Evolutionary conservation across 208 protist genomes (phyloP).

Genomic region (Trypanosoma platydactyli): DNA sequence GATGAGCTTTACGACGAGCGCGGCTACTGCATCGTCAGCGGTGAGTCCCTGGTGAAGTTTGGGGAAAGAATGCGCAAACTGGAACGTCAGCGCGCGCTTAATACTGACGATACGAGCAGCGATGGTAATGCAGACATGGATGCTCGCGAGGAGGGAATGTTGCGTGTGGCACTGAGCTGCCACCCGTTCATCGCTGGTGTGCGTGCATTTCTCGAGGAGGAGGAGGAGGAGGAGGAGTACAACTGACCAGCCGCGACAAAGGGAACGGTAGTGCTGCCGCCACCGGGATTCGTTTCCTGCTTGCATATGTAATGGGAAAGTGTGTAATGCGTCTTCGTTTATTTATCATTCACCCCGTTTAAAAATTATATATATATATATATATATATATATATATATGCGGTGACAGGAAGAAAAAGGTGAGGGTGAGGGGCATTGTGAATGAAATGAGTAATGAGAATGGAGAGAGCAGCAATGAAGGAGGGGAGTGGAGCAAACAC

Average conservation of each 20-base stretch:
- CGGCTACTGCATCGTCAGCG: conserved; percentile 82
- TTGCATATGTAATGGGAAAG: too few relatives aligned
- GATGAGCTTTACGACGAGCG: conserved; percentile 67
- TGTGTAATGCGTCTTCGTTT: not conserved
- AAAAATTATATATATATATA: conserved; percentile 1
- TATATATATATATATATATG: not conserved
- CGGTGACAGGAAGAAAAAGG: not conserved
- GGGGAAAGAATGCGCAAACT: conserved; percentile 38
- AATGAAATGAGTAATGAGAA: conserved; percentile 2
- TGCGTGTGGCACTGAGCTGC: conserved; percentile 57
- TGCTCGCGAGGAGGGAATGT: conserved; percentile 41
- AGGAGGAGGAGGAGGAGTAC: conserved; percentile 19
- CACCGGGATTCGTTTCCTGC: too few relatives aligned
- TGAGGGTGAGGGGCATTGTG: too few relatives aligned
- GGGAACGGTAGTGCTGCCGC: too few relatives aligned
- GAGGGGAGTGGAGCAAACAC: too few relatives aligned
- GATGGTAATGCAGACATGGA: conserved; percentile 16
- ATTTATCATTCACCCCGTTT: not conserved
- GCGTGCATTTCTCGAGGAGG: conserved; percentile 50
- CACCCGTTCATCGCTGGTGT: conserved; percentile 65
- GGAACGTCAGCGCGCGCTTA: conserved; percentile 31
- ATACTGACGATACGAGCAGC: conserved; percentile 28
- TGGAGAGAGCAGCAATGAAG: too few relatives aligned
- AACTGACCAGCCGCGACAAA: not conserved
- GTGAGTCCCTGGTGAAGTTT: conserved; percentile 67